These are phyloP conservation scores for Tricholoma saponaceum DNA, from an alignment of 768 basidiomycete genomes.

Conservation along the genomic window DNA sequence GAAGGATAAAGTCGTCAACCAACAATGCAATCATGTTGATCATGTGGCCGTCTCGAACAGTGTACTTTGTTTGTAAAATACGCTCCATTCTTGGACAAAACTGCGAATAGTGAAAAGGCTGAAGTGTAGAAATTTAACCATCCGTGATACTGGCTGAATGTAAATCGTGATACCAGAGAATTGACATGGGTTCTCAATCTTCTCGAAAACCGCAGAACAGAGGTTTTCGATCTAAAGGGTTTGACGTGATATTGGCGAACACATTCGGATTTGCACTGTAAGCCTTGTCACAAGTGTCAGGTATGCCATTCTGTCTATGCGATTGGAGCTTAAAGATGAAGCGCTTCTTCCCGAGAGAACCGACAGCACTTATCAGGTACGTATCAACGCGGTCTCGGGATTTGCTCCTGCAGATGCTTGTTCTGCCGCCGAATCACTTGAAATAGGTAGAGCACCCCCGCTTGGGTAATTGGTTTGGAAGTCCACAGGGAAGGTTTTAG, in stretches of 20 bases:
- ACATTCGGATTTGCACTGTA: background rate
- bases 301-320: too few relatives aligned
- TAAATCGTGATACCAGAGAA: background rate
- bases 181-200: background rate
- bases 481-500: too few relatives aligned
- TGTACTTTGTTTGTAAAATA: background rate
- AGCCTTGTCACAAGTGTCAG: background rate
- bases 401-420: too few relatives aligned
- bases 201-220: background rate
- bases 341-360: too few relatives aligned
- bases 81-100: background rate
- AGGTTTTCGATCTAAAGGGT: too few relatives aligned
- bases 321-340: background rate
- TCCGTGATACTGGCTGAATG: background rate
- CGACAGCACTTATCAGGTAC: too few relatives aligned
- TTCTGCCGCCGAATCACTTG: too few relatives aligned
- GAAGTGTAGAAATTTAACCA: background rate
- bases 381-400: too few relatives aligned
- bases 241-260: background rate
- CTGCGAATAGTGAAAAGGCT: background rate
- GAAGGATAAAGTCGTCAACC: constrained; percentile 5
- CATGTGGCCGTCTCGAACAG: background rate
- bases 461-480: too few relatives aligned
- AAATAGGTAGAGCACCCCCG: too few relatives aligned
- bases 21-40: background rate